Evolutionary conservation across 75 land plant species (phyloP), one percentile per base, ranked within the genome.

Genomic region (Pinus tabuliformis): DNA sequence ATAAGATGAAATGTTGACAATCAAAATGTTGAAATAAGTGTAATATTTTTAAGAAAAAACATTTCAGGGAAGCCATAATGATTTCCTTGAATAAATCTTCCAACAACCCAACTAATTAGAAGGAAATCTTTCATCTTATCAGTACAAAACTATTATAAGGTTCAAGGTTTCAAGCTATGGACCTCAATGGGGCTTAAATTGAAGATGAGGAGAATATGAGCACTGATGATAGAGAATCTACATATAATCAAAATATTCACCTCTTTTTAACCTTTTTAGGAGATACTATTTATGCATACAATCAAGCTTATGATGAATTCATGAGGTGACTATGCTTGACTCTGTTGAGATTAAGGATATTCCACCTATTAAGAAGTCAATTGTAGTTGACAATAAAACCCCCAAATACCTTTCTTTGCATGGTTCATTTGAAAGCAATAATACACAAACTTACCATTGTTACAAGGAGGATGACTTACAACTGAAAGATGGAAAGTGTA

Each of bases 1-100:
- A 89, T 77, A 77, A 83, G 57, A 21, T 93, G 93, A 93, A 86
- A 85, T 21, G 36, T 75, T 75, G 89, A 91, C 49, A 87, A 82
- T 70, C 81, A 83, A 58, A 76, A 83, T 39, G 80, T 89, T 28
- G 75, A 72, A 61, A 83, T 71, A 56, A 93, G 95, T 92, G 0
- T 26, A 26, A 26, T 26, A 26, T 26, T 26, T 26, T 26, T 26
- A 26, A 26, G 26, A 26, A 26, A 26, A 26, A 26, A 26, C 26
- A 26, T 26, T 26, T 26, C 0, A 26, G 26, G 26, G 26, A 26
- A 33, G 20, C 6, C 70, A 36, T 15, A 39, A 36, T 5, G 6
- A 65, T 17, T 65, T 36, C 70, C 68, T 64, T 18, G 6, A 65
- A 65, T 5, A 45, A 1, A 16, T 65, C 4, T 36, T 65, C 42